Percentiles rank a stretch among this genome's conserved stretches.
These are phyloP conservation scores for Neurospora sublineolata DNA, from an alignment of 495 filamentous ascomycete genomes.

Conservation along the genomic window DNA sequence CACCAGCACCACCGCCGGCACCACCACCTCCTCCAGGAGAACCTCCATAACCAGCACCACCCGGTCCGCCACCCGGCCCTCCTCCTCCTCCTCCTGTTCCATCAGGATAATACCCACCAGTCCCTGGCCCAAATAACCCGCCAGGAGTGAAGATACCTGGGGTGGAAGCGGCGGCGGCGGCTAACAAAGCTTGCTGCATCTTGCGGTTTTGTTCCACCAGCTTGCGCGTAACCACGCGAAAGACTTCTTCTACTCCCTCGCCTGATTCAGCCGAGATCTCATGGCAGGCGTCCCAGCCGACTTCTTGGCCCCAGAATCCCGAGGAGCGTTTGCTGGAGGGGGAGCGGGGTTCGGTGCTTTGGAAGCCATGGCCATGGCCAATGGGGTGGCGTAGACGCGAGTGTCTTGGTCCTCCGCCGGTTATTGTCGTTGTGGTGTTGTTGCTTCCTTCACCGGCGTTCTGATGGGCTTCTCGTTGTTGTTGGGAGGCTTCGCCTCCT, in stretches of 20 bases:
- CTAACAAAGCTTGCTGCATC: constrained; percentile 43
- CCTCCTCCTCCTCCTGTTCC: not conserved
- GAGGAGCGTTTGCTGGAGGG: constrained; percentile 68
- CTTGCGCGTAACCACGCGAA: constrained; percentile 86
- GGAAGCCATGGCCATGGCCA: not conserved
- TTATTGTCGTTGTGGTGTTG: not conserved
- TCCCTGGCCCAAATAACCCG: not conserved
- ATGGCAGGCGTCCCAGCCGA: constrained; percentile 92
- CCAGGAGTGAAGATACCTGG: constrained; percentile 10
- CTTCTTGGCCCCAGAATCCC: constrained; percentile 84
- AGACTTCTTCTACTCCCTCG: constrained; percentile 95
- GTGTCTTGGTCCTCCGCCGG: not conserved
- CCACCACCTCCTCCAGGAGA: not conserved
- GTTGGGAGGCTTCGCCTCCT: not conserved
- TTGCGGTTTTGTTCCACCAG: constrained; percentile 82
- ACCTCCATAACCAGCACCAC: not conserved
- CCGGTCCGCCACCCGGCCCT: not conserved
- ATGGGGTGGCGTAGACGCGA: not conserved
- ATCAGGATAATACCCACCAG: not conserved
- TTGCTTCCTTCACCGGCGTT: not conserved
- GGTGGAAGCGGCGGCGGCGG: constrained; percentile 21
- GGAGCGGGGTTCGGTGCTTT: constrained; percentile 40
- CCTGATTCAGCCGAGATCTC: constrained; percentile 92
- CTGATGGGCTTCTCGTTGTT: not conserved
- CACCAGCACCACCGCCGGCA: not conserved